Evolutionary conservation across 73 alveolate genomes (phyloP), one percentile per base, ranked within the genome.

Genomic region (Paramecium primaurelia): DNA sequence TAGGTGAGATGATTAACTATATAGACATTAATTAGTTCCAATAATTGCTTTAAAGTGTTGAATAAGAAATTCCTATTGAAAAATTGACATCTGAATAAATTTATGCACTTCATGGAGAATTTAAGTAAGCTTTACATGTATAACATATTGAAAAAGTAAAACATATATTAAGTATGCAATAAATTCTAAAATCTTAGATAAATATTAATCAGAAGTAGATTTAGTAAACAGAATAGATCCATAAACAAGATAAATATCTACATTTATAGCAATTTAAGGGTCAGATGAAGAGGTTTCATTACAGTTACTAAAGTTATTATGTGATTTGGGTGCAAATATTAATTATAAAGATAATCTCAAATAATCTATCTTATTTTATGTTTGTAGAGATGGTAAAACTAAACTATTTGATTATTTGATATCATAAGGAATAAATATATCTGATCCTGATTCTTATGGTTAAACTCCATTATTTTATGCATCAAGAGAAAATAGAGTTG

Each of bases 391-490:
- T 68, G 93, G 93, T 16, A 87, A 51, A 40, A 64, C 71, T 37
- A 87, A 64, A 87, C 47, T 77, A 11, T 87, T 87, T 36, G 84
- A 87, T 26, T 69, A 64, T 16, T 42, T 87, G 2, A 60, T 87
- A 11, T 34, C 71, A 1, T 59, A 87, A 28, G 75, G 59, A 38
- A 77, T 59, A 26, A 34, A 64, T 75, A 75, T 75, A 22, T 59
- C 71, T 12, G 93, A 87, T 26, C 54, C 71, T 38, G 93, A 87
- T 60, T 38, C 93, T 3, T 58, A 87, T 26, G 93, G 93, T 60
- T 40, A 96, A 92, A 96, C 98, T 28, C 98, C 98, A 59, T 92
- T 97, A 16, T 96, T 95, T 86, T 96, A 96, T 86, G 97, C 97
- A 1, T 88, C 96, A 7, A 95, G 98, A 87, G 99, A 97, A 73